A percentile compares a stretch with the other conserved stretches of the same genome.
Conservation (phyloP, 2,329 filamentous ascomycete genomes). For the Cladophialophora carrionii region DNA sequence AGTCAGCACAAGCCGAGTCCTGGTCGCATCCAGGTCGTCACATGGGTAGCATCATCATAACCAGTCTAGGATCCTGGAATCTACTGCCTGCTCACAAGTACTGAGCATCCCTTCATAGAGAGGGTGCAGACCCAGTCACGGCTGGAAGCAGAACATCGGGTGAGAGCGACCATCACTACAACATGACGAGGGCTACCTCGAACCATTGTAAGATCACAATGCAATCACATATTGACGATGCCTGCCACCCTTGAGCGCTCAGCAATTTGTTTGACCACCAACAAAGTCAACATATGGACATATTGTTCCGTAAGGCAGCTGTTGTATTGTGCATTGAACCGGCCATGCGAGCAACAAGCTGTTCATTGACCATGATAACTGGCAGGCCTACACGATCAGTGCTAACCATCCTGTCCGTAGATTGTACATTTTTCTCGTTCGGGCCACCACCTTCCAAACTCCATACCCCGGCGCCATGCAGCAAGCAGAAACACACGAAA, state of each 20-base stretch:
- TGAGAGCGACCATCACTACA: background rate
- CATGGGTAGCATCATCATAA: no score
- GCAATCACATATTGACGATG: background rate
- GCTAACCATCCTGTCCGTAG: conserved; percentile 7
- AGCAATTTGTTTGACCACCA: background rate
- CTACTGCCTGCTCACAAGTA: no score
- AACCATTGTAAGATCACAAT: background rate
- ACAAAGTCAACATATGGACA: background rate
- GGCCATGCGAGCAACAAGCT: background rate
- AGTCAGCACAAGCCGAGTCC: no score
- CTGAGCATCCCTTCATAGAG: background rate
- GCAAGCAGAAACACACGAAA: conserved; percentile 40
- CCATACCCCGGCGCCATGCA: conserved; percentile 32
- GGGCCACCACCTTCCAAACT: conserved; percentile 12
- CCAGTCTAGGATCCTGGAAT: no score
- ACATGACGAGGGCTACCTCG: background rate
- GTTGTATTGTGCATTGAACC: background rate
- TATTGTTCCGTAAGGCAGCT: background rate
- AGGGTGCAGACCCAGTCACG: background rate
- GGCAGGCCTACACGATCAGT: conserved; percentile 16
- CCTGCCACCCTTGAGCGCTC: background rate
- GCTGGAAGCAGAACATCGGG: background rate
- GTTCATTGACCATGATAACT: background rate
- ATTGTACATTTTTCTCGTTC: conserved; percentile 32
- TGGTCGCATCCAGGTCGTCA: no score